Conservation (phyloP, 345 rosid genomes). For the Eucalyptus shirleyi region DNA sequence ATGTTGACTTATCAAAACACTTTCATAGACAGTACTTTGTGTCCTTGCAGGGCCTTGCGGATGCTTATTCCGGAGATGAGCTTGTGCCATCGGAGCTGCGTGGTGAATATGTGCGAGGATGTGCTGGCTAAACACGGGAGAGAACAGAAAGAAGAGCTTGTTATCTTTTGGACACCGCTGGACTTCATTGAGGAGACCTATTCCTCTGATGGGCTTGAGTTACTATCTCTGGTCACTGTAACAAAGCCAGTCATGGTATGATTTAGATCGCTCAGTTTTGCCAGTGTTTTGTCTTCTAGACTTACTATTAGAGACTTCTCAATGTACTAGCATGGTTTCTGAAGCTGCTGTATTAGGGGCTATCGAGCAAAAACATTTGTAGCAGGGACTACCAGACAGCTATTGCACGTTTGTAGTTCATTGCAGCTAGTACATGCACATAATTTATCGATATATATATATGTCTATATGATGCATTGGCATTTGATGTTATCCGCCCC, state of each 20-base stretch:
- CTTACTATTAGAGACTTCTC: neutral
- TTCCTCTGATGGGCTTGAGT: neutral
- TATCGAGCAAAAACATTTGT: neutral
- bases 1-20: neutral
- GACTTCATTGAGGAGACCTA: neutral
- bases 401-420: neutral
- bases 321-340: neutral
- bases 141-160: neutral
- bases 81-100: neutral
- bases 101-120: neutral
- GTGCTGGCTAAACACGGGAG: neutral
- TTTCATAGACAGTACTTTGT: neutral
- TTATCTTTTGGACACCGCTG: neutral
- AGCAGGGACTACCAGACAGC: neutral
- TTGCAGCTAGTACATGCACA: neutral
- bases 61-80: neutral
- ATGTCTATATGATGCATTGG: neutral
- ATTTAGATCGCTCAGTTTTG: neutral
- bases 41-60: neutral
- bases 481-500: neutral
- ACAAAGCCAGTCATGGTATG: neutral
- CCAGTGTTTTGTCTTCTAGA: neutral
- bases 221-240: neutral
- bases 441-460: neutral
- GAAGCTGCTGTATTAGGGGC: neutral